A percentile compares a stretch with the other conserved stretches of the same genome.
phyloP scores from a whole-genome alignment of 108 stramenopile species.

The Mediolabrus comicus region DNA sequence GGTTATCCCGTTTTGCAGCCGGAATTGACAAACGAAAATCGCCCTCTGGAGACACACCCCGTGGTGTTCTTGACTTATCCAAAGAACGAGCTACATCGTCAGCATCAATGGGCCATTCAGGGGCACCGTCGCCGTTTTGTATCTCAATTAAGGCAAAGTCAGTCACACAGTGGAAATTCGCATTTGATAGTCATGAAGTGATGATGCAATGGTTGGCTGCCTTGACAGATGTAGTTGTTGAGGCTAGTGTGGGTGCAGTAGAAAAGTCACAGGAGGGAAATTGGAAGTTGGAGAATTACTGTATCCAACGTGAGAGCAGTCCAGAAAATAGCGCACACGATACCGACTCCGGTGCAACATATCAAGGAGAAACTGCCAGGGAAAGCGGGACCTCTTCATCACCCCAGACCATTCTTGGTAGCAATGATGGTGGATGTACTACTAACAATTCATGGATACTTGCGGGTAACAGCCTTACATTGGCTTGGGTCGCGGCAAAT shows the following conservation, averaged over 20 bases:
- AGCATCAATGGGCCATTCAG: slow-evolving; percentile 52
- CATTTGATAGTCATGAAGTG: slow-evolving; percentile 63
- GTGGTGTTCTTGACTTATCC: slow-evolving; percentile 71
- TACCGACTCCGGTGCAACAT: not conserved
- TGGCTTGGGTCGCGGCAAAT: slow-evolving; percentile 41
- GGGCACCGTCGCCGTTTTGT: slow-evolving; percentile 35
- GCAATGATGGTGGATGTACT: not conserved
- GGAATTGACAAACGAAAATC: slow-evolving; percentile 27
- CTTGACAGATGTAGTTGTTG: slow-evolving; percentile 74
- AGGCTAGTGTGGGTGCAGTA: slow-evolving; percentile 49
- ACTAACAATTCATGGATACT: slow-evolving; percentile 24
- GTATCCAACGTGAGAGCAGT: slow-evolving; percentile 2
- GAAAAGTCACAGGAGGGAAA: not conserved
- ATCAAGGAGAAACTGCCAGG: not conserved
- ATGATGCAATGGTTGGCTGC: slow-evolving; percentile 77
- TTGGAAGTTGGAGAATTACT: slow-evolving; percentile 31
- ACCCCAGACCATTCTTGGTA: not conserved
- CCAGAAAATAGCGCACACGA: not conserved
- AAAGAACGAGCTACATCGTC: slow-evolving; percentile 73
- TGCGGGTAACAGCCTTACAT: slow-evolving; percentile 31
- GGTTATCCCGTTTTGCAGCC: slow-evolving; percentile 20
- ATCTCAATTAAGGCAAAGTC: slow-evolving; percentile 39
- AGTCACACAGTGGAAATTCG: slow-evolving; percentile 84
- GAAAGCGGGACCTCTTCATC: not conserved
- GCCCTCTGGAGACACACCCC: slow-evolving; percentile 31